Base-by-base conservation (phyloP, 2,329 filamentous ascomycete genomes). In the Cladosporium sp. region DNA sequence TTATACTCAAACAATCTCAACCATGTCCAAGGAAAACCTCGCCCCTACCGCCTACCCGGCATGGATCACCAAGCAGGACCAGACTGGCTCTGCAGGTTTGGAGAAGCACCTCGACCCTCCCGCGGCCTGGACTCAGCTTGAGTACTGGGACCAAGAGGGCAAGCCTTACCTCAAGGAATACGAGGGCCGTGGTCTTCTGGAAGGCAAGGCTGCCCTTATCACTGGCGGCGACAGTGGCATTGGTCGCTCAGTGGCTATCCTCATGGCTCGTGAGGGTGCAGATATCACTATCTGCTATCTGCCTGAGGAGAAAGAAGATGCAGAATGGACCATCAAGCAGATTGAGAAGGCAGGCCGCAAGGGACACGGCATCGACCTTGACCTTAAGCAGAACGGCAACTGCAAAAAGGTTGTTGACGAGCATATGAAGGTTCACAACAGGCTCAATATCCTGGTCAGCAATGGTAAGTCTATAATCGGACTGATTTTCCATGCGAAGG, bases 191-290 rank as follows among this genome's bases (percentile, higher is more conserved):
- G 62, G 60, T 11, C 57, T 62, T 16, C 55, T 66, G 12, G 56
- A 67, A 43, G 62, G 60, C 52, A 68, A 68, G 49, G 55, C 58
- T 7, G 57, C 55, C 11, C 30, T 61, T 2, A 59, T 61, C 36
- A 61, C 59, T 3, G 59, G 58, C 15, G 59, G 59, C 22, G 59
- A 58, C 49, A 57, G 52, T 30, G 59, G 58, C 15, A 82, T 81
- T 39, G 78, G 78, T 15, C 72, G 78, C 8, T 68, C 77, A 0
- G 71, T 79, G 1, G 78, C 78, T 0, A 69, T 80, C 1, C 64
- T 82, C 2, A 79, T 79, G 64, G 79, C 79, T 0, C 70, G 76
- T 7, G 79, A 83, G 59, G 79, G 79, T 1, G 77, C 79, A 12
- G 74, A 81, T 54, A 67, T 80, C 39, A 76, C 70, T 19, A 79